Conservation (phyloP, 1,284 basidiomycete genomes). For the Wallemia ichthyophaga region DNA sequence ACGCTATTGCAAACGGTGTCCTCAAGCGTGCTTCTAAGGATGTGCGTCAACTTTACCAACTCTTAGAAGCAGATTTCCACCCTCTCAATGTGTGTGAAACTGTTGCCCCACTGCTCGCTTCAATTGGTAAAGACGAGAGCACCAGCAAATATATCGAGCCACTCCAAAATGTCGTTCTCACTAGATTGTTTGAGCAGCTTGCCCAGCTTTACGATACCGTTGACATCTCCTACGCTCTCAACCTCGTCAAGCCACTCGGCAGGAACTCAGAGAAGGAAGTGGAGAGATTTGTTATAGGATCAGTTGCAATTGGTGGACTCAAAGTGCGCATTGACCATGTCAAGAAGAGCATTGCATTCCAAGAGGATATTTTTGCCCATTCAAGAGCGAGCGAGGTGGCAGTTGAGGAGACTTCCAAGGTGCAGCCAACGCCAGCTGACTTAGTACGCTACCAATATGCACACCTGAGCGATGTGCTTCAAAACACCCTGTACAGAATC, state of each 20-base stretch:
- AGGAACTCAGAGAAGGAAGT: constrained; percentile 36
- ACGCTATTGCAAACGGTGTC: constrained; percentile 58
- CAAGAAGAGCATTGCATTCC: constrained; percentile 54
- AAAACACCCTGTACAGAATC: constrained; percentile 31
- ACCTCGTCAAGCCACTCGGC: constrained; percentile 42
- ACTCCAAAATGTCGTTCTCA: constrained; percentile 70
- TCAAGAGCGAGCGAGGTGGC: constrained; percentile 10
- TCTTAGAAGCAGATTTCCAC: constrained; percentile 83
- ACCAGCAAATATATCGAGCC: constrained; percentile 64
- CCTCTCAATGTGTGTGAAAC: constrained; percentile 60
- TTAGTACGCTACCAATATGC: constrained; percentile 45
- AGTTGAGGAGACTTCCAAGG: constrained; percentile 22
- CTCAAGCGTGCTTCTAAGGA: constrained; percentile 47
- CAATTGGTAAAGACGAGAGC: constrained; percentile 23
- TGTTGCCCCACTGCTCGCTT: constrained; percentile 49
- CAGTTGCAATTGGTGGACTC: constrained; percentile 64
- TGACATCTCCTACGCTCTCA: constrained; percentile 41
- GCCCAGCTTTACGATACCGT: constrained; percentile 81
- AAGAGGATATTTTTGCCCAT: constrained; percentile 28
- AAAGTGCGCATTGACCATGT: constrained; percentile 71
- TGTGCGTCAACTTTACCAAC: constrained; percentile 56
- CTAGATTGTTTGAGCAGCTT: constrained; percentile 73
- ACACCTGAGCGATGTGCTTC: constrained; percentile 37
- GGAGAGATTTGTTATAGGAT: constrained; percentile 77
- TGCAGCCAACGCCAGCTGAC: constrained; percentile 38